These are phyloP conservation scores for Paspalum notatum DNA, from an alignment of 176 grass and related monocot species.

Conservation along the genomic window DNA sequence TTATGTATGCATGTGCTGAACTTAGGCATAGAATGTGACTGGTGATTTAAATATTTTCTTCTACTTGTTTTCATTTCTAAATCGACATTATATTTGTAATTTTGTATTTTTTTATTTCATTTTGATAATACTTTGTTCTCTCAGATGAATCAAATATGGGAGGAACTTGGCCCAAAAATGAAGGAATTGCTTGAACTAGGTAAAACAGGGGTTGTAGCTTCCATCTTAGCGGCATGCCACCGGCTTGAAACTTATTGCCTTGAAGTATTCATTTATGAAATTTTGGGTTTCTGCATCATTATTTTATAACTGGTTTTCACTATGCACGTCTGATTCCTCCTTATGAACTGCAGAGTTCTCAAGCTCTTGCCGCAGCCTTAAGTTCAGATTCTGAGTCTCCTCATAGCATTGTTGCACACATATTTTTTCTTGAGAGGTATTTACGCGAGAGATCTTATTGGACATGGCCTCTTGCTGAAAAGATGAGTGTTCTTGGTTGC, in stretches of 20 bases:
- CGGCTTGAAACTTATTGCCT: conserved; percentile 69
- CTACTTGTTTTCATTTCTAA: neutral
- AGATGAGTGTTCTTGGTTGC: conserved; percentile 90
- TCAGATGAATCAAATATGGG: conserved; percentile 85
- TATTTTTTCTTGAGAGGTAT: conserved; percentile 81
- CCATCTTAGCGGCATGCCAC: conserved; percentile 77
- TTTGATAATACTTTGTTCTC: conserved; percentile 34
- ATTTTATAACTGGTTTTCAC: conserved; percentile 22
- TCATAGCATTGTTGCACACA: conserved; percentile 61
- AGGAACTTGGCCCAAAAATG: conserved; percentile 81
- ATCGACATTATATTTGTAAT: neutral
- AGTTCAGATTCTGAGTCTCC: conserved; percentile 56
- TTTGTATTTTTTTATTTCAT: neutral
- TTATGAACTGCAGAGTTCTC: conserved; percentile 65
- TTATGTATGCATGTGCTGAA: conserved; percentile 17
- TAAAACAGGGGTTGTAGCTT: conserved; percentile 83
- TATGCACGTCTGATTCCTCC: conserved; percentile 29
- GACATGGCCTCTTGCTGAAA: conserved; percentile 68
- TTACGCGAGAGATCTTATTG: conserved; percentile 64
- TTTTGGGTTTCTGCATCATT: conserved; percentile 17
- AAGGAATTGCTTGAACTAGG: conserved; percentile 87
- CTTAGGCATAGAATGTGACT: neutral
- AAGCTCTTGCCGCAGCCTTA: conserved; percentile 69
- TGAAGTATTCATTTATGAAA: conserved; percentile 56
- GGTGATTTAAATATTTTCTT: conserved; percentile 12